These are phyloP conservation scores for Paspalum vaginatum DNA, from an alignment of 176 grass and related monocot species.

Conservation along the genomic window DNA sequence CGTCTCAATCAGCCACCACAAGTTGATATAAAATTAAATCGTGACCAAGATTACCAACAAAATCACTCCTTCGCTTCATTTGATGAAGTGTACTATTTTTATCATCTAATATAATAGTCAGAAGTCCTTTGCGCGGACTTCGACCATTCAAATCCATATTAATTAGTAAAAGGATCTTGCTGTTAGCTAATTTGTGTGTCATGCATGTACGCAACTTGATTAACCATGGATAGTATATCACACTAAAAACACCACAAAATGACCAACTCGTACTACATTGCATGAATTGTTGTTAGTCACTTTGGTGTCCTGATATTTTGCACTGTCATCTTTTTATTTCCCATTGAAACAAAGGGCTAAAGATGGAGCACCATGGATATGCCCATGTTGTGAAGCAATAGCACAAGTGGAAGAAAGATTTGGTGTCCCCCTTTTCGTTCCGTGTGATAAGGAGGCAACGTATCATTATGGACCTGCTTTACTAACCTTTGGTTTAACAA, in stretches of 20 bases:
- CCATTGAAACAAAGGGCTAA: slow-evolving; percentile 34
- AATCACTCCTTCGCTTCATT: not conserved
- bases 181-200: not conserved
- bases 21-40: not conserved
- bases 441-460: slow-evolving; percentile 4
- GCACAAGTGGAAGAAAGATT: slow-evolving; percentile 42
- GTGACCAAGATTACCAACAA: not conserved
- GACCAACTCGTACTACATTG: not conserved
- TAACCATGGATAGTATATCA: too few species aligned
- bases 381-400: slow-evolving; percentile 38
- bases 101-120: not conserved
- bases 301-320: slow-evolving; percentile 6
- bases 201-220: not conserved
- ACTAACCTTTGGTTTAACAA: slow-evolving; percentile 24
- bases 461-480: slow-evolving; percentile 12
- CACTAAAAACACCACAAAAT: not conserved
- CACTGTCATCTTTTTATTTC: not conserved
- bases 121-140: not conserved
- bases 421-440: slow-evolving; percentile 28
- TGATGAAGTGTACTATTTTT: not conserved
- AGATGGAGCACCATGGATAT: slow-evolving; percentile 39
- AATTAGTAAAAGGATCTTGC: not conserved
- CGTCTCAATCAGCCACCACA: not conserved
- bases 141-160: not conserved
- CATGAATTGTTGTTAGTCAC: not conserved